Percentiles rank a stretch among this genome's conserved stretches.
Evolutionary conservation across 305 asterid genomes (phyloP).

Genomic region (Salvia sclarea): DNA sequence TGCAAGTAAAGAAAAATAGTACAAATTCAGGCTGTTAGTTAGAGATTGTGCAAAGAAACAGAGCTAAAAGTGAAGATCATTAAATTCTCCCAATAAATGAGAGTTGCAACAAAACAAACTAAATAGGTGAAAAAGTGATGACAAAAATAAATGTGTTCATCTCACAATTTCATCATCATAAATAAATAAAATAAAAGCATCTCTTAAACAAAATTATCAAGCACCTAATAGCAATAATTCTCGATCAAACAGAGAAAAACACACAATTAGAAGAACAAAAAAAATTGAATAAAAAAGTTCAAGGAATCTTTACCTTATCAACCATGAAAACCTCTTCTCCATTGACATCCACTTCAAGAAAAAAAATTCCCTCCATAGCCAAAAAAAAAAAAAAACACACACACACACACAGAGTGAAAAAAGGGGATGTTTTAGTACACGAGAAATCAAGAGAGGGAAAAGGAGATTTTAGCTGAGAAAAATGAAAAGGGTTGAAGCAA

Average conservation of each 20-base stretch:
- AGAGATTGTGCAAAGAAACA: slow-evolving; percentile 50
- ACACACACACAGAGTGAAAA: slow-evolving; percentile 1
- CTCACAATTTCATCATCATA: not conserved
- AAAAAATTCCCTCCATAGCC: slow-evolving; percentile 49
- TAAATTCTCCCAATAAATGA: slow-evolving; percentile 47
- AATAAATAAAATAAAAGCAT: not conserved
- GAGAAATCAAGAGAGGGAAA: slow-evolving; percentile 12
- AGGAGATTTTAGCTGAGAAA: slow-evolving; percentile 33
- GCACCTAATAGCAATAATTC: slow-evolving; percentile 26
- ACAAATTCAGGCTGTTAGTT: slow-evolving; percentile 31
- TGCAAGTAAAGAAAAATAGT: slow-evolving; percentile 42
- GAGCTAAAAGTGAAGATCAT: slow-evolving; percentile 42
- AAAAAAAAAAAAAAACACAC: slow-evolving; percentile 23
- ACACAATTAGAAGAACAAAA: not conserved
- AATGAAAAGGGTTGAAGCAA: slow-evolving; percentile 50
- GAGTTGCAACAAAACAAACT: not conserved
- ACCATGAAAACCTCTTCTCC: slow-evolving; percentile 73
- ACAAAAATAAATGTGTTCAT: slow-evolving; percentile 13
- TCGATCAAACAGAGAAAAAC: too few relatives aligned
- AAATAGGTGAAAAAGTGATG: slow-evolving; percentile 24
- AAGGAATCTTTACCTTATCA: slow-evolving; percentile 49
- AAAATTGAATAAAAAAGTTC: not conserved
- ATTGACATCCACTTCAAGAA: slow-evolving; percentile 79
- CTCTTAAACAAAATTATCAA: not conserved
- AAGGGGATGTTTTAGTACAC: slow-evolving; percentile 38